Evolutionary conservation across 176 grass and related monocot genomes (phyloP).

Genomic region (Oryza brachyantha): DNA sequence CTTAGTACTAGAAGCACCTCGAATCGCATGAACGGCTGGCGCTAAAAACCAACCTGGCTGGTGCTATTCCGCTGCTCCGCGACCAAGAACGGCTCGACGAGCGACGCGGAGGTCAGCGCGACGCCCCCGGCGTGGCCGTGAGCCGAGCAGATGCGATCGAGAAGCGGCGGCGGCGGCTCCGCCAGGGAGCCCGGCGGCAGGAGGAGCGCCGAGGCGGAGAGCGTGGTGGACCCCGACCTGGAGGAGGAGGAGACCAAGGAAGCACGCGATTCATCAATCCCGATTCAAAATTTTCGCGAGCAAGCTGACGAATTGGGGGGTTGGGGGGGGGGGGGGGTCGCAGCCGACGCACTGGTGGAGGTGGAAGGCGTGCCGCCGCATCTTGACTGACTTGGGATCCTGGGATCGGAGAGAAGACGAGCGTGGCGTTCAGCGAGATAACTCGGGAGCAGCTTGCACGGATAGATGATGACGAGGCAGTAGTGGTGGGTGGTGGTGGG

Average conservation of each 20-base stretch:
- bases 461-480: neutral
- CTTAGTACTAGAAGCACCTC: neutral
- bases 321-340: too few relatives aligned
- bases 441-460: neutral
- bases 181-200: slow-evolving; percentile 50
- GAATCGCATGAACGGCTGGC: neutral
- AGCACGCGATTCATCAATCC: neutral
- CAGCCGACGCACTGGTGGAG: slow-evolving; percentile 64
- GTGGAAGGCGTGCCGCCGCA: slow-evolving; percentile 85
- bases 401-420: slow-evolving; percentile 4
- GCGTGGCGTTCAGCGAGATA: slow-evolving; percentile 23
- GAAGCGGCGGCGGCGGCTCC: slow-evolving; percentile 39
- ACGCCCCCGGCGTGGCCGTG: slow-evolving; percentile 48
- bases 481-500: neutral
- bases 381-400: slow-evolving; percentile 96
- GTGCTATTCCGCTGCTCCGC: slow-evolving; percentile 58
- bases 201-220: slow-evolving; percentile 79
- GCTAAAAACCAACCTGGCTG: slow-evolving; percentile 39
- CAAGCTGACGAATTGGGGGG: neutral
- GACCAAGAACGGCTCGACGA: slow-evolving; percentile 69
- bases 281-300: neutral
- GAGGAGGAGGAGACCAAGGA: slow-evolving; percentile 28
- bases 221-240: slow-evolving; percentile 78
- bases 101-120: slow-evolving; percentile 57
- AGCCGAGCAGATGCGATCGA: slow-evolving; percentile 39